A percentile compares a stretch with the other conserved stretches of the same genome.
Conservation (phyloP, 768 basidiomycete species). For the Termitomyces sp. region DNA sequence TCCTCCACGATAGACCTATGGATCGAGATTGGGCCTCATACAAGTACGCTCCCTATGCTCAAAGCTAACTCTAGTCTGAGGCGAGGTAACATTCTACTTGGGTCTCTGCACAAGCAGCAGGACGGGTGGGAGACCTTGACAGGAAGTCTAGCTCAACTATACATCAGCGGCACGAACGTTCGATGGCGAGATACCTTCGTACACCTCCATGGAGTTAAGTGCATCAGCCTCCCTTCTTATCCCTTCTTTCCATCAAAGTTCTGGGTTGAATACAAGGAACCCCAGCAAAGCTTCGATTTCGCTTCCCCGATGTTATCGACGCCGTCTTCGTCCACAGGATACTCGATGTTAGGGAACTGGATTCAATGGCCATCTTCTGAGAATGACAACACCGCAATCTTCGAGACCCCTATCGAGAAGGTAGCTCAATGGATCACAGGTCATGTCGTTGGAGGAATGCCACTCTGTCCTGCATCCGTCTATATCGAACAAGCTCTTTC, state of each 20-base stretch:
- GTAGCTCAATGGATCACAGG: slow-evolving; percentile 44
- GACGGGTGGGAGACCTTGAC: slow-evolving; percentile 41
- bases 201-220: slow-evolving; percentile 33
- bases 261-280: slow-evolving; percentile 47
- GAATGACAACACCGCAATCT: slow-evolving; percentile 36
- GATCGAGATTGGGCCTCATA: slow-evolving; percentile 68
- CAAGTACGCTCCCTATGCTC: slow-evolving; percentile 52
- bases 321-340: slow-evolving; percentile 15
- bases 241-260: slow-evolving; percentile 52
- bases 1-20: slow-evolving; percentile 35
- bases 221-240: slow-evolving; percentile 57
- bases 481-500: slow-evolving; percentile 54
- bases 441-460: slow-evolving; percentile 49
- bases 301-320: not conserved
- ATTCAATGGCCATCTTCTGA: slow-evolving; percentile 32
- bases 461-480: slow-evolving; percentile 63
- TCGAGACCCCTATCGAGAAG: slow-evolving; percentile 45
- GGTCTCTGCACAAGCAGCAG: slow-evolving; percentile 43
- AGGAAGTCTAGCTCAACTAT: slow-evolving; percentile 43
- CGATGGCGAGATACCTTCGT: slow-evolving; percentile 52
- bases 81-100: slow-evolving; percentile 32
- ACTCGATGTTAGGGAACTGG: slow-evolving; percentile 36
- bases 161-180: slow-evolving; percentile 32
- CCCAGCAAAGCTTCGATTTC: not conserved
- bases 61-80: slow-evolving; percentile 31